Evolutionary conservation across 202 grass and related monocot genomes (phyloP), one percentile per base, ranked within the genome.

Genomic region (Setaria italica): DNA sequence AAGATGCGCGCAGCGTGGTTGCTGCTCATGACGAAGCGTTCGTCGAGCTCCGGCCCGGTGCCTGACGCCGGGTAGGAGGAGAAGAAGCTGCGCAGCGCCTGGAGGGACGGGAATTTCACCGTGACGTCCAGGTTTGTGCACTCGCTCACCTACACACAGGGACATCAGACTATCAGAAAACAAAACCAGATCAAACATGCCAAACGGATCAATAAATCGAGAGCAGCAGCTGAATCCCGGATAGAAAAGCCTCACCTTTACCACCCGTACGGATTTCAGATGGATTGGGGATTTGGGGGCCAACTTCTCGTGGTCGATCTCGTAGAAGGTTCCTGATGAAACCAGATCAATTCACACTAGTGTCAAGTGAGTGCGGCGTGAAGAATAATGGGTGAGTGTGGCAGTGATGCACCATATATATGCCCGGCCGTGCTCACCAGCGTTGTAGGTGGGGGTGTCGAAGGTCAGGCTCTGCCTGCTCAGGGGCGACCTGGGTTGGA

Each of bases 11-110:
- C 81, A 8, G 93, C 93, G 41, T 95, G 88, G 73, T 87, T 95
- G 60, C 77, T 87, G 90, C 93, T 95, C 93, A 95, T 95, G 78
- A 95, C 88, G 78, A 95, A 95, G 68, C 81, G 82, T 81, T 95
- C 93, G 69, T 95, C 93, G 35, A 92, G 88, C 67, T 95, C 93
- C 32, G 93, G 93, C 20, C 74, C 88, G 16, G 49, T 76, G 46
- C 76, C 75, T 7, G 66, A 50, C 60, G 5, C 30, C 32, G 74
- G 86, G 72, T n/a, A 87, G 3, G 76, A 73, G 71, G 86, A 88
- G 90, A 92, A 95, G 86, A 90, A 95, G 86, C 82, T 87, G 17
- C 93, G 83, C 73, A 95, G 72, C 54, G 90, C 86, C 80, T 77
- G 78, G 81, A 90, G 89, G 53, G 90, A 92, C 35, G 93, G 93